These are phyloP conservation scores for Nemania serpens DNA, from an alignment of 2,329 filamentous ascomycete genomes.

Conservation along the genomic window DNA sequence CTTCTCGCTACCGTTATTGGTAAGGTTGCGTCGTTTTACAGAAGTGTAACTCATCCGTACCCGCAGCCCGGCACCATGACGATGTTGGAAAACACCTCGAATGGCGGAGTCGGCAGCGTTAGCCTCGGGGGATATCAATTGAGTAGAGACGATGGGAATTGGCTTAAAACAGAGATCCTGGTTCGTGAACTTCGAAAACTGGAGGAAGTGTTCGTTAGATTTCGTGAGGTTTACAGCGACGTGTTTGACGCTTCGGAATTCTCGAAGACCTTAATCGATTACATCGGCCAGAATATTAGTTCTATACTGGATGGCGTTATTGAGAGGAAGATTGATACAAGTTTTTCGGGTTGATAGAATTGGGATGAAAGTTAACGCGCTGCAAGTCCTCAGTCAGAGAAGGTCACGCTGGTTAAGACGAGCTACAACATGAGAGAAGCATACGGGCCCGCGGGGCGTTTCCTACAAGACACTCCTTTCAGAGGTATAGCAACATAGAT, in stretches of 20 bases:
- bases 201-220: conserved; percentile 51
- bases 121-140: conserved; percentile 53
- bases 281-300: conserved; percentile 50
- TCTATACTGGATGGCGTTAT: conserved; percentile 49
- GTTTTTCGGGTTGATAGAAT: not conserved
- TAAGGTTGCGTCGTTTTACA: conserved; percentile 54
- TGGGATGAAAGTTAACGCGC: not conserved
- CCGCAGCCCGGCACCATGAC: conserved; percentile 42
- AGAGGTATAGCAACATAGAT: not conserved
- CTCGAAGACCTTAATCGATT: conserved; percentile 51
- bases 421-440: not conserved
- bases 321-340: conserved; percentile 39
- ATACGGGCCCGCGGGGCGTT: not conserved
- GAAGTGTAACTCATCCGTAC: conserved; percentile 46
- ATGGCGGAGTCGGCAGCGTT: conserved; percentile 41
- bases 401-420: not conserved
- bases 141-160: conserved; percentile 51
- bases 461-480: not conserved
- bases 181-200: conserved; percentile 54
- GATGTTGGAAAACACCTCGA: conserved; percentile 1
- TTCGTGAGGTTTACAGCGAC: conserved; percentile 49
- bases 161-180: conserved; percentile 54
- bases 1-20: conserved; percentile 55
- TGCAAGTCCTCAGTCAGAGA: too few relatives aligned
- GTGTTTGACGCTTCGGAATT: conserved; percentile 49